Evolutionary conservation across 2,329 filamentous ascomycete genomes (phyloP), one percentile per base, ranked within the genome.

Genomic region (Monilinia polystroma): DNA sequence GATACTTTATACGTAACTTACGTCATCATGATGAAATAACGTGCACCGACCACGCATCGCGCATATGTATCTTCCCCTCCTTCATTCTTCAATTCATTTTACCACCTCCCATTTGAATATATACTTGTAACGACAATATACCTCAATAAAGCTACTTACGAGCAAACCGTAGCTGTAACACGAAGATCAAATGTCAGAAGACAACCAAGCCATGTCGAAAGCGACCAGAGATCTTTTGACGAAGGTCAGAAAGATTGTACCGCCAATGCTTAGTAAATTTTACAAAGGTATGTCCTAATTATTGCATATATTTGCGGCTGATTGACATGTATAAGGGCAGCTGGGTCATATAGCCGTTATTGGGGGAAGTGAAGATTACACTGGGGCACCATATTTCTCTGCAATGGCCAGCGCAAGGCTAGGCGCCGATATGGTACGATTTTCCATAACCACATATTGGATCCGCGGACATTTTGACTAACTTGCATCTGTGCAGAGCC

Each of bases 351-450:
- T 99, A 64, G 95, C 88, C 63, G 95, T 99, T 67, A 95, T 99
- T 71, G 95, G 95, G 63, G 95, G 95, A 52, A 96, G 92, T 76
- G 89, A 94, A 77, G 94, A 98, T 79, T 99, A 98, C 78, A 97
- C 95, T 1, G 95, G 95, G 49, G 95, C 95, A 67, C 95, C 95
- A 16, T 99, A 97, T 81, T 99, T 99, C 80, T 97, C 94, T 26
- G 93, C 94, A 71, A 97, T 97, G 88, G 95, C 95, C 16, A 97
- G 92, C 71, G 95, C 95, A 57, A 87, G 90, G 75, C 81, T 98
- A 67, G 95, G 94, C 5, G 92, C 90, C 75, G 93, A 97, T 75
- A 91, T 97, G 91, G 92, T 94, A 82, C 66, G 80, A 56, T 70
- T 59, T 32, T 52, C 41, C 38, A 51, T 35, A 49, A 43, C 26